phyloP scores from a whole-genome alignment of 1,139 yeast species.

The Lodderomyces pseudojiufengensis region DNA sequence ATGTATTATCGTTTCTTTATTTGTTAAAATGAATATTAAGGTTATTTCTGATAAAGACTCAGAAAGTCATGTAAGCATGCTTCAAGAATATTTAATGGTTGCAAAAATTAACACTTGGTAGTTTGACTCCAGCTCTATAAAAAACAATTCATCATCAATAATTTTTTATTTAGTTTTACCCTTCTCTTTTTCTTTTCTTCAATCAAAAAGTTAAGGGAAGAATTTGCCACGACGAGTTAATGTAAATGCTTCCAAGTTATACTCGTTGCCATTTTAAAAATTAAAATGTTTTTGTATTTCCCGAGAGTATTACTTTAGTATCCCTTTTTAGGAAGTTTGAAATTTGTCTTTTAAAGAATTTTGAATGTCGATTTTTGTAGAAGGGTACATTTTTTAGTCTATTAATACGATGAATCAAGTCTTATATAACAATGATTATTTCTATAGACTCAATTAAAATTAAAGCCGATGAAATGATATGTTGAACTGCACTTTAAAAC shows the following conservation, averaged over 20 bases:
- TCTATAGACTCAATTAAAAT: too few relatives aligned
- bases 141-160: too few relatives aligned
- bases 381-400: constrained; percentile 43
- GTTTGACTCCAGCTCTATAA: too few relatives aligned
- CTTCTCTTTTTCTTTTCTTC: constrained; percentile 22
- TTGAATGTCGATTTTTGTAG: constrained; percentile 54
- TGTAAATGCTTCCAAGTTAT: constrained; percentile 54
- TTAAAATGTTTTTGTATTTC: constrained; percentile 28
- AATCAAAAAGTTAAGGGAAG: constrained; percentile 64
- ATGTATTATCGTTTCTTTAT: too few relatives aligned
- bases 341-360: constrained; percentile 50
- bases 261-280: constrained; percentile 57
- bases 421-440: too few relatives aligned
- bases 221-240: constrained; percentile 69
- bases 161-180: constrained; percentile 2
- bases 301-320: constrained; percentile 42
- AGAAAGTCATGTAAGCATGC: too few relatives aligned
- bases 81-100: too few relatives aligned
- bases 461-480: not conserved
- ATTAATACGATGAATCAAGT: not conserved
- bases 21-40: too few relatives aligned
- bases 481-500: not conserved
- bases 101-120: too few relatives aligned
- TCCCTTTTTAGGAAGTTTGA: constrained; percentile 61
- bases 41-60: too few relatives aligned